Percentiles rank a stretch among this genome's conserved stretches.
phyloP scores from a whole-genome alignment of 2,329 filamentous ascomycete species.

The Leptographium procerum region DNA sequence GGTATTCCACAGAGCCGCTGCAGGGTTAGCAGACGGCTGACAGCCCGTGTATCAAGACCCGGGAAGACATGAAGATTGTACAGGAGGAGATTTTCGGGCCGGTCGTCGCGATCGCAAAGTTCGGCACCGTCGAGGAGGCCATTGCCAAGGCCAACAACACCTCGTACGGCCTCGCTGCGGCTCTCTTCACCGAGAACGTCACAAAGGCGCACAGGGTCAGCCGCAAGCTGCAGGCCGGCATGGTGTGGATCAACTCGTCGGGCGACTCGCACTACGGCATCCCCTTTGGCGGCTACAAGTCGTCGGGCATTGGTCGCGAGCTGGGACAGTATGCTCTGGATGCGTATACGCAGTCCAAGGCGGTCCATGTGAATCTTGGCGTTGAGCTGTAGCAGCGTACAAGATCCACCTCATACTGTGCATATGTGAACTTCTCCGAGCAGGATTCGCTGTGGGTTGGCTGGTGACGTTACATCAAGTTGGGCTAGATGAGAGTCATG shows the following conservation, averaged over 20 bases:
- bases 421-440: too few relatives aligned
- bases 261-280: not conserved
- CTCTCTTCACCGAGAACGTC: slow-evolving; percentile 27
- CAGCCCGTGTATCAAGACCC: too few relatives aligned
- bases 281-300: slow-evolving; percentile 36
- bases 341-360: slow-evolving; percentile 29
- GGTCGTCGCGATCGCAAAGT: slow-evolving; percentile 41
- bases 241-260: slow-evolving; percentile 29
- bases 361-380: slow-evolving; percentile 12
- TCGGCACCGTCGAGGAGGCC: slow-evolving; percentile 46
- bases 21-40: too few relatives aligned
- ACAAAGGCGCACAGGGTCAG: too few relatives aligned
- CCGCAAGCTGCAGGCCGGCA: slow-evolving; percentile 44
- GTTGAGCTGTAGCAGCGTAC: too few relatives aligned
- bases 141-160: slow-evolving; percentile 43
- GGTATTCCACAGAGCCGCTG: too few relatives aligned
- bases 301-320: slow-evolving; percentile 44
- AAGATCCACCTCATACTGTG: too few relatives aligned
- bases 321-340: slow-evolving; percentile 29
- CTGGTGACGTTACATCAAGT: too few relatives aligned
- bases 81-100: slow-evolving; percentile 48
- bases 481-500: too few relatives aligned
- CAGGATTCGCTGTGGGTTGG: too few relatives aligned
- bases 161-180: slow-evolving; percentile 44
- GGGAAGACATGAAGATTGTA: slow-evolving; percentile 34